phyloP scores from a whole-genome alignment of 2,329 filamentous ascomycete species.

The Lecanicillium sp. region DNA sequence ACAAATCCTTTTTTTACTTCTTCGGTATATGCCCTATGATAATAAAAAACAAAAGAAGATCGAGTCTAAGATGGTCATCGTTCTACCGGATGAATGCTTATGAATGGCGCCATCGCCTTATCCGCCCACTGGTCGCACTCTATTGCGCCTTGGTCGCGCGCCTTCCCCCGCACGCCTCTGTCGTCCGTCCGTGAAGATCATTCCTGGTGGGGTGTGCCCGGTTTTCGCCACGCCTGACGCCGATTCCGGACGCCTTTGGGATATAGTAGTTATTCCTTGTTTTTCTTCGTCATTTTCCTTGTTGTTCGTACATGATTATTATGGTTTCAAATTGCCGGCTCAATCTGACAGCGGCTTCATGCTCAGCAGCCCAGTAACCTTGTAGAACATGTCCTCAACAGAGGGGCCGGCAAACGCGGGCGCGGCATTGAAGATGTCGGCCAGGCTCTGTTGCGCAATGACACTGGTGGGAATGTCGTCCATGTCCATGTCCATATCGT shows the following conservation, averaged over 20 bases:
- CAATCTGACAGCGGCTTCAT: constrained; percentile 41
- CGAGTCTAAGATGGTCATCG: not conserved
- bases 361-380: constrained; percentile 57
- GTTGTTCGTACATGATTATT: constrained; percentile 2
- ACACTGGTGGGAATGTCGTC: constrained; percentile 52
- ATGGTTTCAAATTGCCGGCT: constrained; percentile 10
- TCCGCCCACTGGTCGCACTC: constrained; percentile 8
- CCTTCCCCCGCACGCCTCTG: not conserved
- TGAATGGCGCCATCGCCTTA: constrained; percentile 14
- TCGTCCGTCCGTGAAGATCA: not conserved
- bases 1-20: constrained; percentile 9
- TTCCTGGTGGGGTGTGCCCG: not conserved
- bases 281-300: not conserved
- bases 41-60: not conserved
- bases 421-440: constrained; percentile 63
- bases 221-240: not conserved
- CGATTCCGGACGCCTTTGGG: constrained; percentile 7
- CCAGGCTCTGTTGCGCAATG: constrained; percentile 61
- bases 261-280: constrained; percentile 13
- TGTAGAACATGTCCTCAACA: constrained; percentile 70
- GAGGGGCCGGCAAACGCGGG: constrained; percentile 64
- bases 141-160: constrained; percentile 1
- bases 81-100: constrained; percentile 2
- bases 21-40: constrained; percentile 2
- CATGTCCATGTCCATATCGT: constrained; percentile 39